Percentiles rank a stretch among this genome's conserved stretches.
Evolutionary conservation across 805 yeast species (phyloP).

Genomic region (Yamadazyma endophytica): DNA sequence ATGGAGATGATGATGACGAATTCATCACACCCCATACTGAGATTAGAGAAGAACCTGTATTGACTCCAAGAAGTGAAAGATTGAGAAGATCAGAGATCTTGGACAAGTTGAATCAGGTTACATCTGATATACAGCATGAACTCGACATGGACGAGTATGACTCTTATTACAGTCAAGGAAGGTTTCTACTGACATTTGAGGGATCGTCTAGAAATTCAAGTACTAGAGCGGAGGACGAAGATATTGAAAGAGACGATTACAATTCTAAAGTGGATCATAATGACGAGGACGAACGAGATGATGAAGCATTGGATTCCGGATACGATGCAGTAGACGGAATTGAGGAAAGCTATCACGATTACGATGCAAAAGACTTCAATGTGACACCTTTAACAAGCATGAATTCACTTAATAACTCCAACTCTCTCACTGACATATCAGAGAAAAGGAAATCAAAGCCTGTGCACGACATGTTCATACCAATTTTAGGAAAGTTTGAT

Average conservation of each 20-base stretch:
- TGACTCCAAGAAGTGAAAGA: constrained; percentile 12
- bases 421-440: constrained; percentile 35
- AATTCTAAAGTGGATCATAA: constrained; percentile 5
- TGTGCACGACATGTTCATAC: constrained; percentile 53
- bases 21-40: constrained; percentile 3
- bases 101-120: constrained; percentile 35
- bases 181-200: constrained; percentile 2
- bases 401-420: constrained; percentile 19
- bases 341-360: constrained; percentile 14
- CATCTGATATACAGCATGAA: constrained; percentile 33
- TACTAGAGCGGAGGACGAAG: constrained; percentile 11
- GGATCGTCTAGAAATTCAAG: constrained; percentile 1
- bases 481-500: constrained; percentile 49
- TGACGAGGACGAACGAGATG: neutral
- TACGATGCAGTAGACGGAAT: constrained; percentile 4
- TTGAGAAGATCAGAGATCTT: constrained; percentile 34
- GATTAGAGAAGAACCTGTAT: neutral
- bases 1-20: constrained; percentile 5
- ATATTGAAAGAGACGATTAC: constrained; percentile 17
- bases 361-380: constrained; percentile 8
- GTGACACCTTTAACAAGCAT: constrained; percentile 36
- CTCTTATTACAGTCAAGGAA: constrained; percentile 3
- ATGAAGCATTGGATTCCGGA: constrained; percentile 3
- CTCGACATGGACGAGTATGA: constrained; percentile 16
- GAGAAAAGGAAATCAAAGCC: constrained; percentile 24